Evolutionary conservation across 805 yeast genomes (phyloP), one percentile per base, ranked within the genome.

Genomic region (Starmerella potacharoeniae): DNA sequence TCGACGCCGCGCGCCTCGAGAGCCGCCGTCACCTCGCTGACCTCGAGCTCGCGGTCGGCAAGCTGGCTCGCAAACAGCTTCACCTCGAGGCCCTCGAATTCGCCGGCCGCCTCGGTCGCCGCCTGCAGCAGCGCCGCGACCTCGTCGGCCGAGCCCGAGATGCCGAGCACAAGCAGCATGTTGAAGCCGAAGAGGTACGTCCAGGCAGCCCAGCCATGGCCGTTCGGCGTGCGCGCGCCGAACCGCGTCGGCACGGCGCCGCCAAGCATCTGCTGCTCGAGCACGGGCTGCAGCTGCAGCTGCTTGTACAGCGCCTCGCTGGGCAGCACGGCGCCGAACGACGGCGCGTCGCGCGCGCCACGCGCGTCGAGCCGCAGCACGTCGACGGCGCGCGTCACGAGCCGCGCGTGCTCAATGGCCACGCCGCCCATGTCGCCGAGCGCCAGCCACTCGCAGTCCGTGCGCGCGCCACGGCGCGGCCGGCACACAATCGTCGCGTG

Each of bases 141-240:
- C 37, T 58, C 61, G 40, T 58, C 56, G 16, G 54, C 59, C 40
- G 57, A 55, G 22, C 61, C 61, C 49, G 42, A 58, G 30, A 54
- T 31, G 6, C 61, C 61, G 5, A 58, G 52, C 3, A 58, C 33
- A 13, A 55, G 37, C 35, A 55, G 41, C 39, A 41, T 55, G 6
- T 45, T 22, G 22, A 39, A 42, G 22, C 11, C 46, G n/a, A 58
- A 43, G 50, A 55, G 42, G 41, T 58, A 56, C 8, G 61, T 52
- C 61, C 61, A 58, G 29, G 59, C 40, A 3, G 54, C 45, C 61
- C 61, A 58, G 37, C 61, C 59, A 40, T 58, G 58, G 39, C 59
- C 57, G 39, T 58, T 56, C 6, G 35, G 11, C 13, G 57, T 53
- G 28, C 62, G 58, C n/a, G 62, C 62, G 10, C 51, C 53, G 43